Base-by-base conservation (phyloP, 1,139 yeast genomes). In the Meyerozyma smithsonii region DNA sequence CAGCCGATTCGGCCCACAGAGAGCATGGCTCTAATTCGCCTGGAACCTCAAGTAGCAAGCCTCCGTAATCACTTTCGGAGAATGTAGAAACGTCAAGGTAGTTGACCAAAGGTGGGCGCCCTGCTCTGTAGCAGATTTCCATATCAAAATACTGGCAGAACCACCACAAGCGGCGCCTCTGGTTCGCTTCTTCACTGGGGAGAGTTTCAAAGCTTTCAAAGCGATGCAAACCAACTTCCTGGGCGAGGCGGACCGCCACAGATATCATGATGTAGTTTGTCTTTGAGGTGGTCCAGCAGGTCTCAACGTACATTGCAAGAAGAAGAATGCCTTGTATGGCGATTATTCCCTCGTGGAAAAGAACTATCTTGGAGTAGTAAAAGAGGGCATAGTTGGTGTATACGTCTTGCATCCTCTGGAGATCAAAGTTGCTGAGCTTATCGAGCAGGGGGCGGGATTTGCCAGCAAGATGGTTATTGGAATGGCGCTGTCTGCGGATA, bases 181-280 rank as follows among this genome's bases (percentile, higher is more conserved):
- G 55, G 4, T 54, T 47, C 5, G 62, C 64, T 35, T 77, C 82
- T 3, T 54, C 61, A 0, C 48, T 47, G 0, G 68, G 42, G 18
- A 77, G 48, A 0, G 69, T 66, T 6, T 51, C 49, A 38, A 70
- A 69, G 2, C 74, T 58, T 46, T 82, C 87, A 12, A 59, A 61
- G 25, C 87, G 60, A 51, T 84, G 85, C 18, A 85, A 60, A 0
- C 94, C 94, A 42, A 82, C 58, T 37, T 78, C 83, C 46, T 74
- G 80, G 0, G 87, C 85, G 47, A 68, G 72, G 41, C 87, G 62
- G 2, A 78, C 69, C 1, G 82, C 82, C 7, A 75, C 68, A 0
- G 81, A 61, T 0, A 70, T 54, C 8, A 81, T 50, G 26, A 70
- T 61, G 48, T 69, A 72, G 28, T 72, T 66, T 28, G 64, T 58